phyloP scores from a whole-genome alignment of 2,329 filamentous ascomycete species.

The Nigrospora osmanthi region DNA sequence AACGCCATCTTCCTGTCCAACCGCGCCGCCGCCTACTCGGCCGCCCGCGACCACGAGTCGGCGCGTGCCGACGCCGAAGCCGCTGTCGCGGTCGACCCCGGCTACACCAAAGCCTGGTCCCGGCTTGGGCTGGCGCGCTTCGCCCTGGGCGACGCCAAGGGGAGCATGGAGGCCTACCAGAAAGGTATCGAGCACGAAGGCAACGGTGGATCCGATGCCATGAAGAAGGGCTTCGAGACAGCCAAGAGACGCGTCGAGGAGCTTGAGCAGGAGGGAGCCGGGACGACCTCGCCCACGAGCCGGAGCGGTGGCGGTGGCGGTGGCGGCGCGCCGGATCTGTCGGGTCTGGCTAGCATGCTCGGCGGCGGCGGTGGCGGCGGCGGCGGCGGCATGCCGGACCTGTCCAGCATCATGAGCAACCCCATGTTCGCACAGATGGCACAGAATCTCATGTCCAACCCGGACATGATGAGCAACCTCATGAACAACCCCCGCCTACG shows the following conservation, averaged over 20 bases:
- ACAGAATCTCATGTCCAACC: constrained; percentile 95
- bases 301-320: constrained; percentile 37
- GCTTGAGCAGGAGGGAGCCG: constrained; percentile 49
- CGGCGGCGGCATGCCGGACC: constrained; percentile 78
- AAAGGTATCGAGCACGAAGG: constrained; percentile 92
- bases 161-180: constrained; percentile 89
- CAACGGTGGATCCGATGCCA: constrained; percentile 87
- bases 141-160: constrained; percentile 83
- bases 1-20: constrained; percentile 98
- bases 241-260: constrained; percentile 83
- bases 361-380: constrained; percentile 54
- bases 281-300: constrained; percentile 37
- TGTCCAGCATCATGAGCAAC: constrained; percentile 86
- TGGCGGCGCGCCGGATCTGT: constrained; percentile 65
- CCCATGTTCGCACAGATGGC: constrained; percentile 98
- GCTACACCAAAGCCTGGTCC: constrained; percentile 97
- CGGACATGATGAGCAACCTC: constrained; percentile 80
- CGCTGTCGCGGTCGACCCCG: constrained; percentile 78
- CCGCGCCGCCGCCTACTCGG: constrained; percentile 88
- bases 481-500: constrained; percentile 90
- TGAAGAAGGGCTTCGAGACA: constrained; percentile 96
- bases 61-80: constrained; percentile 85
- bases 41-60: constrained; percentile 73
- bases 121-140: constrained; percentile 85
- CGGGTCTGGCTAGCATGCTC: constrained; percentile 64